A percentile compares a stretch with the other conserved stretches of the same genome.
These are phyloP conservation scores for Macrophomina pseudophaseolina DNA, from an alignment of 2,329 filamentous ascomycete species.

Conservation along the genomic window DNA sequence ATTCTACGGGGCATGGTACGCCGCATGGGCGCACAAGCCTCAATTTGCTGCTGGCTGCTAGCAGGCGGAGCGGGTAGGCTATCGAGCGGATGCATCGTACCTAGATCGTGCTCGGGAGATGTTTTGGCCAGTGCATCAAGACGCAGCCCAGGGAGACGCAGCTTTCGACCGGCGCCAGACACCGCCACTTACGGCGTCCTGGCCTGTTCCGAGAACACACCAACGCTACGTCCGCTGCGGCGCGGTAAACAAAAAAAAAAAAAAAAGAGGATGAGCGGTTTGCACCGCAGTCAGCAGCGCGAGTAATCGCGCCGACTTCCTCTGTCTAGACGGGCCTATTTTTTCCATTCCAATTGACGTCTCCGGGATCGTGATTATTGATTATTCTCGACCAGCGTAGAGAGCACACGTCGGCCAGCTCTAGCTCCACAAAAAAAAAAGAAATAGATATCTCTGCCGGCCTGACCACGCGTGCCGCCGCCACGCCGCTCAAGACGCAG, in stretches of 20 bases:
- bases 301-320: constrained; percentile 3
- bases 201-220: background rate
- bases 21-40: constrained; percentile 24
- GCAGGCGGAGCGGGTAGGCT: constrained; percentile 22
- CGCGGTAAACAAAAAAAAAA: background rate
- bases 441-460: constrained; percentile 1
- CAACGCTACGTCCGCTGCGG: background rate
- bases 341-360: constrained; percentile 1
- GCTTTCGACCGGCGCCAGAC: constrained; percentile 2
- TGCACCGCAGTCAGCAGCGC: background rate
- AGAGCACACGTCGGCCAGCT: constrained; percentile 8
- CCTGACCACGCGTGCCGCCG: constrained; percentile 14
- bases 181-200: background rate
- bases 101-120: constrained; percentile 24
- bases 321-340: constrained; percentile 19
- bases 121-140: constrained; percentile 19
- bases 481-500: constrained; percentile 18
- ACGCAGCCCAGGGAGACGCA: constrained; percentile 18
- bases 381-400: background rate
- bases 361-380: background rate
- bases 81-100: constrained; percentile 21
- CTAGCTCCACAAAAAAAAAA: constrained; percentile 20
- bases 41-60: constrained; percentile 21
- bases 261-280: background rate
- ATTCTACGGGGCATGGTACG: constrained; percentile 13